Evolutionary conservation across 2,329 filamentous ascomycete genomes (phyloP).

Genomic region (Aureobasidium zeae): DNA sequence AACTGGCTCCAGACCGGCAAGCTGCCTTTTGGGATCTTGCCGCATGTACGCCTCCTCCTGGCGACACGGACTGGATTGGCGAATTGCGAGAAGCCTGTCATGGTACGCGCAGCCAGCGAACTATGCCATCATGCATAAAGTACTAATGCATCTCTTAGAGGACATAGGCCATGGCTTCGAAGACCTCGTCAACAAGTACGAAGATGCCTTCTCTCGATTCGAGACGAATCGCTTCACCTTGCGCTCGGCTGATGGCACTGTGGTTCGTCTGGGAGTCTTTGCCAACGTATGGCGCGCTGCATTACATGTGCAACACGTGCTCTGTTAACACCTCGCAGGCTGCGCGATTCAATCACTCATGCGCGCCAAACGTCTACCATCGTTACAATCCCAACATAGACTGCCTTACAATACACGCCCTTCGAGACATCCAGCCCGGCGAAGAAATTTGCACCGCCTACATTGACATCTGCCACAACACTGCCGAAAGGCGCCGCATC

Average conservation of each 20-base stretch:
- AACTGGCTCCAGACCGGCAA: slow-evolving; percentile 1
- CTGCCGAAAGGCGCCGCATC: slow-evolving; percentile 14
- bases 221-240: slow-evolving; percentile 20
- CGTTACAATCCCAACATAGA: slow-evolving; percentile 17
- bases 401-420: slow-evolving; percentile 22
- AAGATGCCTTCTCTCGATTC: slow-evolving; percentile 15
- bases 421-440: slow-evolving; percentile 24
- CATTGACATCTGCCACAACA: slow-evolving; percentile 18
- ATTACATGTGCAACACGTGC: no score
- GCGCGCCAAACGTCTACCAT: slow-evolving; percentile 18
- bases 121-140: no score
- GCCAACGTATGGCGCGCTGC: background rate
- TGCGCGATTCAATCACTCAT: slow-evolving; percentile 17
- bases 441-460: slow-evolving; percentile 24
- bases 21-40: slow-evolving; percentile 17
- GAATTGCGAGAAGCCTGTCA: slow-evolving; percentile 10
- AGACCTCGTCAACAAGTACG: slow-evolving; percentile 11
- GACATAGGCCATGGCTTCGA: slow-evolving; percentile 11
- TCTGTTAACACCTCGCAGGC: slow-evolving; percentile 2
- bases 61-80: slow-evolving; percentile 16
- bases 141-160: no score
- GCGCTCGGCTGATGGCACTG: slow-evolving; percentile 10
- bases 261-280: slow-evolving; percentile 17
- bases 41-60: background rate
- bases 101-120: background rate